Evolutionary conservation across 2,329 filamentous ascomycete species (phyloP).

Genomic region (Claviceps maximensis): DNA sequence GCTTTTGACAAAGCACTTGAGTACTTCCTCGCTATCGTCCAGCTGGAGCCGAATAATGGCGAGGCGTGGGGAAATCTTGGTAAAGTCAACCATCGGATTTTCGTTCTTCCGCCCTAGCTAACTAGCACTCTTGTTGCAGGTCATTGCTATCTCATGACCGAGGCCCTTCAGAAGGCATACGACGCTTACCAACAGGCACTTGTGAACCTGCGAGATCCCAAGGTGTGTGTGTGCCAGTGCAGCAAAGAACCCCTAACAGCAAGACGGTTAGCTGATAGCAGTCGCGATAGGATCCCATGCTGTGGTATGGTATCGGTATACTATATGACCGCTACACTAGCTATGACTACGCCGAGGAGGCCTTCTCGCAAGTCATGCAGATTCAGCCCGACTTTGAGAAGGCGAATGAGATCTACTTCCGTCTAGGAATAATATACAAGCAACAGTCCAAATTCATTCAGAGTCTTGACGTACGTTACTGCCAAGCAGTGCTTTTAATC

Average conservation of each 20-base stretch:
- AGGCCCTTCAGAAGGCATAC: conserved; percentile 93
- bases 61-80: conserved; percentile 94
- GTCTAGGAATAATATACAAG: conserved; percentile 98
- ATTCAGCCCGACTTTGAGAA: conserved; percentile 98
- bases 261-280: neutral
- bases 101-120: neutral
- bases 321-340: conserved; percentile 94
- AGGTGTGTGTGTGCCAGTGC: conserved; percentile 41
- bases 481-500: neutral
- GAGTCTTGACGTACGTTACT: conserved; percentile 67
- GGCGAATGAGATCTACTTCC: conserved; percentile 97
- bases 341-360: conserved; percentile 92
- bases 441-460: conserved; percentile 89
- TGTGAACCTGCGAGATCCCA: conserved; percentile 84
- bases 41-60: conserved; percentile 77
- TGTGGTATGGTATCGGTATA: conserved; percentile 98
- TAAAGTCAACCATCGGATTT: conserved; percentile 28
- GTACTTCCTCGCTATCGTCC: conserved; percentile 80
- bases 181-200: conserved; percentile 91
- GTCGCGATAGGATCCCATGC: conserved; percentile 63
- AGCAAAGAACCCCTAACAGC: neutral
- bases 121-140: conserved; percentile 35
- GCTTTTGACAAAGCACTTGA: conserved; percentile 91
- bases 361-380: conserved; percentile 96
- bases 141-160: conserved; percentile 99